Conservation (phyloP, 2,329 filamentous ascomycete species). For the Aspergillus glaucus region DNA sequence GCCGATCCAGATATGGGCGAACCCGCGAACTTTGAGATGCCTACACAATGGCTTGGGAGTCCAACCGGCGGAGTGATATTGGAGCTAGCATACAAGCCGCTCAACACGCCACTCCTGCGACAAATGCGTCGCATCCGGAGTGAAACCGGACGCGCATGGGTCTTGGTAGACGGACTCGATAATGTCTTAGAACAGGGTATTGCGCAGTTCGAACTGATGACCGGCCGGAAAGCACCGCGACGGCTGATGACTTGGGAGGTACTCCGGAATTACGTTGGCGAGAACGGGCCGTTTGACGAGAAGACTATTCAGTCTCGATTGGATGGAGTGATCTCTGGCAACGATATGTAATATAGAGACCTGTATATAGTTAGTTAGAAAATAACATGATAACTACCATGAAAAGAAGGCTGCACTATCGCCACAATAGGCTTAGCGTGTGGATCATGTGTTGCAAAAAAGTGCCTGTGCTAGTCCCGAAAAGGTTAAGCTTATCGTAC, state of each 20-base stretch:
- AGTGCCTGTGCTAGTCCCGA: neutral
- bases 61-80: slow-evolving; percentile 69
- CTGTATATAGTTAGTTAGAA: neutral
- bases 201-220: slow-evolving; percentile 76
- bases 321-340: slow-evolving; percentile 8
- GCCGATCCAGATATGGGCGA: slow-evolving; percentile 59
- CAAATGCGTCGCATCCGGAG: slow-evolving; percentile 58
- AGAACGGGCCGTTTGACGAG: slow-evolving; percentile 30
- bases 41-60: slow-evolving; percentile 63
- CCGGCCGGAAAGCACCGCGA: slow-evolving; percentile 64
- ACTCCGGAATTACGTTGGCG: slow-evolving; percentile 30
- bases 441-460: neutral
- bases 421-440: neutral
- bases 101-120: slow-evolving; percentile 63
- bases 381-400: neutral
- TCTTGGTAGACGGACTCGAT: slow-evolving; percentile 69
- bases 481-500: neutral
- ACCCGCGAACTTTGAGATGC: slow-evolving; percentile 64
- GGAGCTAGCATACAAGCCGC: slow-evolving; percentile 65
- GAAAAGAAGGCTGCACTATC: neutral
- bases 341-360: neutral
- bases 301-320: slow-evolving; percentile 32
- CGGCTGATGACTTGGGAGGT: slow-evolving; percentile 65
- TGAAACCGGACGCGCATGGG: slow-evolving; percentile 54
- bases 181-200: slow-evolving; percentile 72